Evolutionary conservation across 176 grass and related monocot genomes (phyloP).

Genomic region (Bonia amplexicaulis): DNA sequence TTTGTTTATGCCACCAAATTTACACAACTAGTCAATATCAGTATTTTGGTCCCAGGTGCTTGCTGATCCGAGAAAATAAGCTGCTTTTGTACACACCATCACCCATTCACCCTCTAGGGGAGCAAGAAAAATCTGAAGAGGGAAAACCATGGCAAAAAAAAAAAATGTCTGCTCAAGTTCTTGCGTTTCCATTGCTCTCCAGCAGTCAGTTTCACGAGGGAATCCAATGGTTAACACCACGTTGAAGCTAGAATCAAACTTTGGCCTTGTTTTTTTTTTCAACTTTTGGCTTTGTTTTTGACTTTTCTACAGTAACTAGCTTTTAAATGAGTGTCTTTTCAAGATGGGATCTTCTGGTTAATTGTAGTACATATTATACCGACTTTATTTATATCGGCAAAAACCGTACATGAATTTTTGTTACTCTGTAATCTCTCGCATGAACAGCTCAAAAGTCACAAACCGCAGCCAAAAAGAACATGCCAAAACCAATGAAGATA

Average conservation of each 20-base stretch:
- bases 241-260: not conserved
- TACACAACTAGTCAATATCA: not conserved
- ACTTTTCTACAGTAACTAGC: no score
- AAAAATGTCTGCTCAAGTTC: not conserved
- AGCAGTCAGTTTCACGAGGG: not conserved
- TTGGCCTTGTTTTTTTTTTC: no score
- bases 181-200: not conserved
- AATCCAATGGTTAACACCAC: not conserved
- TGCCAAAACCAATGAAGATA: not conserved
- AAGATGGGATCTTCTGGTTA: no score
- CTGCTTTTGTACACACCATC: not conserved
- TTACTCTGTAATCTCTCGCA: no score
- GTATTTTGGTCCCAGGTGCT: not conserved
- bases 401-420: no score
- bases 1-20: not conserved
- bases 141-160: not conserved
- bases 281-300: no score
- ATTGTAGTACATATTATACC: no score
- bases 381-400: no score
- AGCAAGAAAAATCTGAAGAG: not conserved
- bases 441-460: no score
- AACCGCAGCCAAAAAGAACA: no score
- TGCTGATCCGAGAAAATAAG: not conserved
- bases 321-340: no score
- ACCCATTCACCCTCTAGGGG: no score